phyloP scores from a whole-genome alignment of 2,329 filamentous ascomycete genomes.

The Ciborinia camelliae region DNA sequence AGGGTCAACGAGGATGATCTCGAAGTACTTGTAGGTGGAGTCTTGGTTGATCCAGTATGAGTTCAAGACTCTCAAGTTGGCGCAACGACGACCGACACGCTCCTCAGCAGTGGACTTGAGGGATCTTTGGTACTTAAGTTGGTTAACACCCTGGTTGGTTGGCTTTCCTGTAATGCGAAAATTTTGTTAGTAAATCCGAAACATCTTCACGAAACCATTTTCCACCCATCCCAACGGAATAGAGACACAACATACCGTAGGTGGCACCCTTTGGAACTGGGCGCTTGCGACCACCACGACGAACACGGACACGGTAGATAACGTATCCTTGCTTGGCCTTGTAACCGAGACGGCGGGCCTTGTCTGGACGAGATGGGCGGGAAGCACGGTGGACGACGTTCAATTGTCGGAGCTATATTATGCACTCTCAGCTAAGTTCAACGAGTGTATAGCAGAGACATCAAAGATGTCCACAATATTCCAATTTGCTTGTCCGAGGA shows the following conservation, averaged over 20 bases:
- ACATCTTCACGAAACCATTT: neutral
- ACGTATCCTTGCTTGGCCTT: conserved; percentile 99
- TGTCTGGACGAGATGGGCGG: conserved; percentile 97
- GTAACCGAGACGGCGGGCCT: conserved; percentile 99
- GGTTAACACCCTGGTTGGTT: conserved; percentile 99
- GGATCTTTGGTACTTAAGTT: conserved; percentile 99
- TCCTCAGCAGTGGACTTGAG: conserved; percentile 97
- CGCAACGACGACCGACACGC: conserved; percentile 98
- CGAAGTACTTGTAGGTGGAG: conserved; percentile 99
- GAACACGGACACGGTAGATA: conserved; percentile 98
- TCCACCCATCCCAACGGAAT: neutral
- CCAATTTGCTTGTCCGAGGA: conserved; percentile 31
- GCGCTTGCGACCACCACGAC: conserved; percentile 97
- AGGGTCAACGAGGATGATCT: conserved; percentile 99
- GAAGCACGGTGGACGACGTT: conserved; percentile 99
- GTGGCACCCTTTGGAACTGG: conserved; percentile 97
- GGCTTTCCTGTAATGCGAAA: conserved; percentile 74
- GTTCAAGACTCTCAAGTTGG: conserved; percentile 99
- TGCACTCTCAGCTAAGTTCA: conserved; percentile 99
- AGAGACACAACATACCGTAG: conserved; percentile 68
- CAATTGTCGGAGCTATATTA: conserved; percentile 99
- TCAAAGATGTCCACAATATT: conserved; percentile 37
- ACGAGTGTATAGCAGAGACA: conserved; percentile 91
- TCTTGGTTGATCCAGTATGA: conserved; percentile 99
- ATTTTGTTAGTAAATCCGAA: conserved; percentile 15